These are phyloP conservation scores for Solanum hybrid DNA, from an alignment of 305 asterid species.

Conservation along the genomic window DNA sequence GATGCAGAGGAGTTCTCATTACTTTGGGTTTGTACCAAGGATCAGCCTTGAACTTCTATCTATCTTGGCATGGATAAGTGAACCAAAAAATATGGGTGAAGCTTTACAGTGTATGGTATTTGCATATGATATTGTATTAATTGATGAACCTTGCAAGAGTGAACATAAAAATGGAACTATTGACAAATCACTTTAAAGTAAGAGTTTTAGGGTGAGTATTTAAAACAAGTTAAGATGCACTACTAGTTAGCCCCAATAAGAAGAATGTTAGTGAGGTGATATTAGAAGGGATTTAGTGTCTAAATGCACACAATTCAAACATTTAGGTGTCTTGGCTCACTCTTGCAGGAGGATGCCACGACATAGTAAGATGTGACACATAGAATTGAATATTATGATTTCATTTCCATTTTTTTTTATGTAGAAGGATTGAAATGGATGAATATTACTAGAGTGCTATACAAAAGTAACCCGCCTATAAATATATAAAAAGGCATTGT, in stretches of 20 bases:
- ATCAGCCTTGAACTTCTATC: background rate
- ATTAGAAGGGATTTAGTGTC: background rate
- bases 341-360: background rate
- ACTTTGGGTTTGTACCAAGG: background rate
- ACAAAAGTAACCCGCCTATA: background rate
- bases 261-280: background rate
- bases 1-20: background rate
- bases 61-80: background rate
- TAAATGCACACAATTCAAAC: background rate
- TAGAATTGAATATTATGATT: background rate
- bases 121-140: background rate
- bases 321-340: background rate
- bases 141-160: background rate
- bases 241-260: background rate
- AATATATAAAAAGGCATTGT: background rate
- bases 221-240: background rate
- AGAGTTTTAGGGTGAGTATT: background rate
- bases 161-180: background rate
- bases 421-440: background rate
- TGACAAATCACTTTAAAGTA: background rate
- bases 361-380: background rate
- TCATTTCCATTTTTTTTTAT: background rate
- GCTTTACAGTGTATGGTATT: background rate
- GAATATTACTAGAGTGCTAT: background rate
- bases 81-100: background rate